These are phyloP conservation scores for Citrus glauca DNA, from an alignment of 345 rosid species.

Conservation along the genomic window DNA sequence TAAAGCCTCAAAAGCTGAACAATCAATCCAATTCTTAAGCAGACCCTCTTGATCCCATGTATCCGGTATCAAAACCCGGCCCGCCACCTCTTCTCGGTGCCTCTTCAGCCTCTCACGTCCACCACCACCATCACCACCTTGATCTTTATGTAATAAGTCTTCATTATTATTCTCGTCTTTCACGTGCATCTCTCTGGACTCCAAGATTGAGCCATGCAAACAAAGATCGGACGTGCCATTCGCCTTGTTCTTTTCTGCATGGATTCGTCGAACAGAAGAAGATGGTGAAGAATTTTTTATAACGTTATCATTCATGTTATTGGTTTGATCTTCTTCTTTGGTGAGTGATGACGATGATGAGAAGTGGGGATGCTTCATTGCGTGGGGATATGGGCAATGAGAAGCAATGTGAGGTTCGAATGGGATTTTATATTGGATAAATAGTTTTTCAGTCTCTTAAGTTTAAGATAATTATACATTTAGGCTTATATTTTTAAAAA, in stretches of 20 bases:
- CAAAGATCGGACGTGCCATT: not conserved
- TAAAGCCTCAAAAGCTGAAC: slow-evolving; percentile 44
- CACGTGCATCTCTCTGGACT: not conserved
- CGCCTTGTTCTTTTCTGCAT: not conserved
- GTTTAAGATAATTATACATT: no score
- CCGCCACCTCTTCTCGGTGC: slow-evolving; percentile 53
- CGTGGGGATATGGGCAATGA: no score
- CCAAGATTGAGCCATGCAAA: not conserved
- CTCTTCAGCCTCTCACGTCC: slow-evolving; percentile 70
- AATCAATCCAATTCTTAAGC: slow-evolving; percentile 67
- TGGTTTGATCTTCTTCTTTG: not conserved
- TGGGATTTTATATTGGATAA: no score
- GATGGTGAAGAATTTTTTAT: no score
- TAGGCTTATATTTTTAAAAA: no score
- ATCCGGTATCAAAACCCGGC: slow-evolving; percentile 56
- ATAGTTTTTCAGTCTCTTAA: no score
- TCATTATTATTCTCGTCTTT: not conserved
- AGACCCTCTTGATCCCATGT: slow-evolving; percentile 61
- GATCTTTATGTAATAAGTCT: not conserved
- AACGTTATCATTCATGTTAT: not conserved
- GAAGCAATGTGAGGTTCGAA: no score
- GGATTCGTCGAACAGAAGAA: not conserved
- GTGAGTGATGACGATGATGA: no score
- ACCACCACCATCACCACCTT: not conserved
- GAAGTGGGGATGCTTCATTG: not conserved